Evolutionary conservation across 2,329 filamentous ascomycete species (phyloP).

Genomic region (Macrophomina phaseolina): DNA sequence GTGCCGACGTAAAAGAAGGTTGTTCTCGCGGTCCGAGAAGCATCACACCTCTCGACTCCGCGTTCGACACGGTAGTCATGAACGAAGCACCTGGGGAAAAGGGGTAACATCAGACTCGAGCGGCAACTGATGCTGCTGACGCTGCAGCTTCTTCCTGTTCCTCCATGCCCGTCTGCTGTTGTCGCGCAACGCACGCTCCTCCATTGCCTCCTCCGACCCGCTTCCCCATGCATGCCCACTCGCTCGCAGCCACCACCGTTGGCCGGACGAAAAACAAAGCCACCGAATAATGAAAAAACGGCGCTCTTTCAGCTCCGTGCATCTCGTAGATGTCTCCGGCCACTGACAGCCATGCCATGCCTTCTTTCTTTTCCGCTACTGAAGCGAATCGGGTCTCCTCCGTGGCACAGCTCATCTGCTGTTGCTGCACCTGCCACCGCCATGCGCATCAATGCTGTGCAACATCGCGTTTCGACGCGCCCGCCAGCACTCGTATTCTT

Average conservation of each 20-base stretch:
- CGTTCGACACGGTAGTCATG: neutral
- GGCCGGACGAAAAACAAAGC: neutral
- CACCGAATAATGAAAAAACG: neutral
- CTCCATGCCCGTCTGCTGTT: neutral
- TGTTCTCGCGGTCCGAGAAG: neutral
- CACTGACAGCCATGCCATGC: neutral
- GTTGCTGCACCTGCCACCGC: neutral
- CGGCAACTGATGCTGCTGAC: neutral
- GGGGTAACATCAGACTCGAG: neutral
- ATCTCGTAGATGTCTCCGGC: neutral
- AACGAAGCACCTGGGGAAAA: neutral
- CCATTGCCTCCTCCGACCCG: neutral
- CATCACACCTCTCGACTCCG: neutral
- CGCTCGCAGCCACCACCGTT: neutral
- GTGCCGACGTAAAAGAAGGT: neutral
- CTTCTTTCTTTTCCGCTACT: neutral
- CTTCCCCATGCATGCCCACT: neutral
- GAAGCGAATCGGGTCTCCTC: conserved; percentile 6
- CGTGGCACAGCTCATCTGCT: neutral
- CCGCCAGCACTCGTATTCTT: neutral
- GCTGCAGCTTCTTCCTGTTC: neutral
- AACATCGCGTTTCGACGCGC: conserved; percentile 2
- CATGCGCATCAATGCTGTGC: neutral
- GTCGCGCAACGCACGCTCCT: neutral
- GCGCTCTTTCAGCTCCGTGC: neutral